A percentile compares a stretch with the other conserved stretches of the same genome.
phyloP scores from a whole-genome alignment of 78 protist genomes.

The Dictyostelium firmibasis region DNA sequence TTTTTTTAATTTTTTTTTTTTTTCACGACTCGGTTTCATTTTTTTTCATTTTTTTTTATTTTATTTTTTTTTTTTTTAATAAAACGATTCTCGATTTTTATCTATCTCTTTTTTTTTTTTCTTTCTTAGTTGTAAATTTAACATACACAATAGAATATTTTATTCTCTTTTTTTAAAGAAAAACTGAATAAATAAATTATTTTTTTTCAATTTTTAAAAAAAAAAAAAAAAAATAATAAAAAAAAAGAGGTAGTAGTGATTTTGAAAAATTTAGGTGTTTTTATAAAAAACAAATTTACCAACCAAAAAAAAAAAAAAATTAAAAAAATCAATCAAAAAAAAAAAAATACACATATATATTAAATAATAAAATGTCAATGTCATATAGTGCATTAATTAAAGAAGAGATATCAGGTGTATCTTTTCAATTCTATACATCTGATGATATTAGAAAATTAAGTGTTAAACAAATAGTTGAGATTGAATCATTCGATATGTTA shows the following conservation, averaged over 20 bases:
- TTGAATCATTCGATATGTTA: constrained; percentile 81
- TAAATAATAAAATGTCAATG: background rate
- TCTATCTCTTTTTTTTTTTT: background rate
- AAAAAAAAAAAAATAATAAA: too few relatives aligned
- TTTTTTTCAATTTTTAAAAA: too few relatives aligned
- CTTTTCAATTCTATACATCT: constrained; percentile 77
- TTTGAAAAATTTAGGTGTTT: background rate
- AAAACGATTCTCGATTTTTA: background rate
- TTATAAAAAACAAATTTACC: background rate
- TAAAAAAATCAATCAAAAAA: background rate
- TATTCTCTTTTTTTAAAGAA: too few relatives aligned
- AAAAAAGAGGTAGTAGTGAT: background rate
- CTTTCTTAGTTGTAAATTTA: too few relatives aligned
- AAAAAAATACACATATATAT: background rate
- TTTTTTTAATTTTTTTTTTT: background rate
- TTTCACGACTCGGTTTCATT: background rate
- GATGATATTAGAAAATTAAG: constrained; percentile 76
- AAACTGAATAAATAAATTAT: too few relatives aligned
- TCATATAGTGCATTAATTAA: constrained; percentile 5
- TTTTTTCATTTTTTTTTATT: background rate
- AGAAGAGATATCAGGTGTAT: constrained; percentile 57
- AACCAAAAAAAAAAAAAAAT: background rate
- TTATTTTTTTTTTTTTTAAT: background rate
- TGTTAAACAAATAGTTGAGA: constrained; percentile 66
- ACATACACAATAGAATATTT: background rate